Evolutionary conservation across 192 early-diverging fungal species (phyloP), one percentile per base, ranked within the genome.

Genomic region (Dimargaris verticillata): DNA sequence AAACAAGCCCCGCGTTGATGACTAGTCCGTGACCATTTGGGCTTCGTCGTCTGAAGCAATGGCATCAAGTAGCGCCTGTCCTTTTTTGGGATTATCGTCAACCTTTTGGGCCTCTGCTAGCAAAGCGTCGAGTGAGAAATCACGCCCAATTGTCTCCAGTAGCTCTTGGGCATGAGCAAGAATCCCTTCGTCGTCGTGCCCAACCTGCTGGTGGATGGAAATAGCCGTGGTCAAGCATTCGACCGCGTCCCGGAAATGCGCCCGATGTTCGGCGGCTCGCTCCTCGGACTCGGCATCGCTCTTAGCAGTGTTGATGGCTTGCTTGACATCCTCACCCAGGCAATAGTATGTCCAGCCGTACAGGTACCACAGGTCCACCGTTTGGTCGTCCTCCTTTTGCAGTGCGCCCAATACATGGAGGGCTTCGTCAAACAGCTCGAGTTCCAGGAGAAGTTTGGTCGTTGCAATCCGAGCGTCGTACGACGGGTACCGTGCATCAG

Each of bases 311-410:
- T 20, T 60, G 44, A 68, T 46, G 28, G 58, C 66, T 63, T 74
- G 49, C 67, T 68, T 74, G 15, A 70, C 63, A 45, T 90, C 85
- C 26, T 92, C 91, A 67, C 88, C 86, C 53, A 82, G 81, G 75
- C 83, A 76, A 62, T 87, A 88, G 63, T 95, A 92, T 44, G 84
- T 83, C 89, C 89, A 99, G 43, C 92, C 91, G 75, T 85, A 94
- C 54, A 99, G 78, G 71, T 99, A 99, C 88, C 91, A 96, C 41
- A 82, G 66, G 68, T 99, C 92, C 7, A 90, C 80, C 41, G 81
- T 84, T 66, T 94, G 83, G 69, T 99, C 95, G 73, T 96, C 85
- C 65, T 99, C 92, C 61, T 85, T 80, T 68, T 88, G 83, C 61
- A 88, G 72, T 22, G 79, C 78, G 64, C 91, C 84, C 46, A 99